These are phyloP conservation scores for Fraxinus ornus DNA, from an alignment of 305 asterid genomes.

Conservation along the genomic window DNA sequence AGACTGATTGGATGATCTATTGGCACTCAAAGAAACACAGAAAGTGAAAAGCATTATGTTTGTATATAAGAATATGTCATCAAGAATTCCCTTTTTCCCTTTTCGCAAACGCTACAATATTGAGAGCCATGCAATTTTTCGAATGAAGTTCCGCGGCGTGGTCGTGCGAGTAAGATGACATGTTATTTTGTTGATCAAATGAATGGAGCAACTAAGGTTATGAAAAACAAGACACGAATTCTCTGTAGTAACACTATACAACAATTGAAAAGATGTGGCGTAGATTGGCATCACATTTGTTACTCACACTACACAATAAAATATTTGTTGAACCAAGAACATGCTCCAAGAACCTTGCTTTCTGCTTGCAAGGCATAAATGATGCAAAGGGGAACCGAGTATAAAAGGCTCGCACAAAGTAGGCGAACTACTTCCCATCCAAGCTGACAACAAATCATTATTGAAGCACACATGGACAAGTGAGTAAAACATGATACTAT, in stretches of 20 bases:
- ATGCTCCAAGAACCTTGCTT: too few relatives aligned
- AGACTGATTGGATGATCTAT: conserved; percentile 19
- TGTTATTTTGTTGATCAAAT: neutral
- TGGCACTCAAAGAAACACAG: conserved; percentile 13
- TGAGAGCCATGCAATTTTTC: neutral
- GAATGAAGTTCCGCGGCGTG: conserved; percentile 21
- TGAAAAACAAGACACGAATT: neutral
- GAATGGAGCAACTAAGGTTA: neutral
- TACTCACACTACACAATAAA: too few relatives aligned
- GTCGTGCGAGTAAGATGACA: neutral
- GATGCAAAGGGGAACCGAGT: too few relatives aligned
- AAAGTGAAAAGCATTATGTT: conserved; percentile 10
- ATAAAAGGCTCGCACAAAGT: too few relatives aligned
- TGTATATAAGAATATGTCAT: conserved; percentile 11
- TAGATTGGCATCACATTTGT: neutral
- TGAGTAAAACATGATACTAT: too few relatives aligned
- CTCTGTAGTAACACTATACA: neutral
- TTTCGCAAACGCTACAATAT: conserved; percentile 2
- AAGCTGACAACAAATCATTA: too few relatives aligned
- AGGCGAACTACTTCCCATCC: too few relatives aligned
- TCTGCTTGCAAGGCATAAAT: too few relatives aligned
- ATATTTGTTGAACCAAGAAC: too few relatives aligned
- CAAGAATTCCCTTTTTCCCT: conserved; percentile 9
- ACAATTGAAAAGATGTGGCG: neutral
- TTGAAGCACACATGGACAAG: too few relatives aligned